phyloP scores from a whole-genome alignment of 495 filamentous ascomycete species.

The Achaetomiella virescens region DNA sequence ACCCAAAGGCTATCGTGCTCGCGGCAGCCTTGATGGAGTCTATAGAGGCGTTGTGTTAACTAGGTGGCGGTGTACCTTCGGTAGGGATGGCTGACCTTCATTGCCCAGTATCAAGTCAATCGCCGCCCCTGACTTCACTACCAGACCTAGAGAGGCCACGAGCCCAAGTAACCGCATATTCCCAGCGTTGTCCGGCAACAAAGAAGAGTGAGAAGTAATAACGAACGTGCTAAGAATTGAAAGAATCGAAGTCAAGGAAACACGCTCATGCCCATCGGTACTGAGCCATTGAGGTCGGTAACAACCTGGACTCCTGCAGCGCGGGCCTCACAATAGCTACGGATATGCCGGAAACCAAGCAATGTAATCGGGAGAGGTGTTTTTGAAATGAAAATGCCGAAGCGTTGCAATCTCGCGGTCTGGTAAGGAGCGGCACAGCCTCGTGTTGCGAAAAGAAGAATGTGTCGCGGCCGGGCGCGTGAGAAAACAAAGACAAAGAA shows the following conservation, averaged over 20 bases:
- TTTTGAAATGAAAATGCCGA: too few species aligned
- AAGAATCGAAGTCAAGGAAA: background rate
- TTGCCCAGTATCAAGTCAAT: slow-evolving; percentile 24
- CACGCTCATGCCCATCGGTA: too few species aligned
- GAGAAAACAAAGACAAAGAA: background rate
- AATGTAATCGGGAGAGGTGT: too few species aligned
- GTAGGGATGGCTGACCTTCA: slow-evolving; percentile 17
- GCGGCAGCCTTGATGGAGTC: slow-evolving; percentile 40
- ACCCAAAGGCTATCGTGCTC: slow-evolving; percentile 40
- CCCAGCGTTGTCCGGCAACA: background rate
- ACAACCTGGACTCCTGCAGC: too few species aligned
- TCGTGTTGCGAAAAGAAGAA: background rate
- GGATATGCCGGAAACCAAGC: too few species aligned
- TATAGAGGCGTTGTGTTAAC: slow-evolving; percentile 15
- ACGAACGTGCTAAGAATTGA: background rate
- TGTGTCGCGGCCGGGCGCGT: background rate
- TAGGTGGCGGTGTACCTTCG: background rate
- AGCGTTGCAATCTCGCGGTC: too few species aligned
- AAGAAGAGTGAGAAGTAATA: background rate
- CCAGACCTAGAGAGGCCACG: slow-evolving; percentile 15
- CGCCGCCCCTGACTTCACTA: slow-evolving; percentile 21
- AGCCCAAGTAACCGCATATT: slow-evolving; percentile 24
- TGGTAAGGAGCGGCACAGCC: background rate
- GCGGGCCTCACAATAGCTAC: too few species aligned
- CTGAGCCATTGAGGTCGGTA: too few species aligned